These are phyloP conservation scores for Pichia cactophila DNA, from an alignment of 1,139 yeast genomes.

Conservation along the genomic window DNA sequence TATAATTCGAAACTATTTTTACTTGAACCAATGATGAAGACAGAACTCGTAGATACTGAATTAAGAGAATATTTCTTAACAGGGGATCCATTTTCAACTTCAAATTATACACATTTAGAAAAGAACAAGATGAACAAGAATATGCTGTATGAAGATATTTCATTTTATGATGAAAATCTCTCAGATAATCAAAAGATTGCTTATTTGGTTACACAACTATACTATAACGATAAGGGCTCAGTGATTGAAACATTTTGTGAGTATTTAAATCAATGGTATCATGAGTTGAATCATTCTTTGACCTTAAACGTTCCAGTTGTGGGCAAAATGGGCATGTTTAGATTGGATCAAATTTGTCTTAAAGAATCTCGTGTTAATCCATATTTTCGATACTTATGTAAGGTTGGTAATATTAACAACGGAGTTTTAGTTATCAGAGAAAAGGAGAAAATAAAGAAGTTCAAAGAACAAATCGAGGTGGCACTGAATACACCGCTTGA, in stretches of 20 bases:
- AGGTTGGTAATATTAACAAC: constrained; percentile 26
- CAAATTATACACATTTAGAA: constrained; percentile 4
- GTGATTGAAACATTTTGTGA: constrained; percentile 14
- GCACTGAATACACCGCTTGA: constrained; percentile 20
- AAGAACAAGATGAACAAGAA: constrained; percentile 7
- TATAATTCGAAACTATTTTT: constrained; percentile 39
- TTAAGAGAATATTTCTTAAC: constrained; percentile 32
- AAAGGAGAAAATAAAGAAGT: constrained; percentile 9
- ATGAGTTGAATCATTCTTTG: constrained; percentile 18
- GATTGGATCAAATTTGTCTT: constrained; percentile 8
- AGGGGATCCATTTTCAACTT: constrained; percentile 36
- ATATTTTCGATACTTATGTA: constrained; percentile 25
- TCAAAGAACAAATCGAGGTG: constrained; percentile 13
- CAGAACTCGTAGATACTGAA: constrained; percentile 36
- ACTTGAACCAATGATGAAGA: constrained; percentile 61
- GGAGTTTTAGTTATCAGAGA: constrained; percentile 9
- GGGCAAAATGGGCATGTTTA: constrained; percentile 1
- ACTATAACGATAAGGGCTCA: constrained; percentile 19
- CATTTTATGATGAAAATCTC: constrained; percentile 14
- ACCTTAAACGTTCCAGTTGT: constrained; percentile 16
- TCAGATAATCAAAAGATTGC: constrained; percentile 21
- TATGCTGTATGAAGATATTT: constrained; percentile 4
- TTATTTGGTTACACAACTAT: constrained; percentile 19
- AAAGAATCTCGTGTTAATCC: constrained; percentile 20
- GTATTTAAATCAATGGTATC: constrained; percentile 13